phyloP scores from a whole-genome alignment of 2,329 filamentous ascomycete species.

The Raffaelea albimanens region DNA sequence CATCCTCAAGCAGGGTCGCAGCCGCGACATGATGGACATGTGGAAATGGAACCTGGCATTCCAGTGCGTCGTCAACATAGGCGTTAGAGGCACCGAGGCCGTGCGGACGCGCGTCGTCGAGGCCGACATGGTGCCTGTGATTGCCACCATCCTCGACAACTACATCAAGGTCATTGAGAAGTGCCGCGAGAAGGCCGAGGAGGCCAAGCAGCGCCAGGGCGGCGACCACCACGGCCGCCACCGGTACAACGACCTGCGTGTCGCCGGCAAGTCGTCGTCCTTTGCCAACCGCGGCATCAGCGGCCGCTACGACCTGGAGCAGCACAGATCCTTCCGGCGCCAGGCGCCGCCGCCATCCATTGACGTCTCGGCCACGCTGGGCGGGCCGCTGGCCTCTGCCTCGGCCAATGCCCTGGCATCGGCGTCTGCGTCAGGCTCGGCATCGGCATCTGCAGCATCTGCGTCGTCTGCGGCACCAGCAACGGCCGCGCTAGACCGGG shows the following conservation, averaged over 20 bases:
- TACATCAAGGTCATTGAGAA: conserved; percentile 96
- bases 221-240: conserved; percentile 43
- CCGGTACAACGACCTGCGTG: conserved; percentile 38
- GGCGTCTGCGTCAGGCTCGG: background rate
- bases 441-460: background rate
- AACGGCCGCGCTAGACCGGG: background rate
- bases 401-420: background rate
- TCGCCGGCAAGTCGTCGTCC: conserved; percentile 38
- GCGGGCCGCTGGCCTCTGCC: conserved; percentile 26
- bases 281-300: conserved; percentile 45
- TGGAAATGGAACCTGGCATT: conserved; percentile 99
- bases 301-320: conserved; percentile 39
- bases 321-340: conserved; percentile 44
- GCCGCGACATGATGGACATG: conserved; percentile 99
- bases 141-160: conserved; percentile 95
- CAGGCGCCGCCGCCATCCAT: conserved; percentile 79
- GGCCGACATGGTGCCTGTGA: conserved; percentile 97
- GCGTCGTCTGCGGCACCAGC: background rate
- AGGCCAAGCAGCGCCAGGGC: conserved; percentile 64
- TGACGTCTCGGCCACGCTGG: conserved; percentile 57
- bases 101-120: conserved; percentile 94
- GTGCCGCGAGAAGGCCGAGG: conserved; percentile 76
- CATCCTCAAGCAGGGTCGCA: conserved; percentile 94
- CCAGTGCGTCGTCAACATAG: conserved; percentile 98
- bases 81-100: conserved; percentile 86